phyloP scores from a whole-genome alignment of 768 basidiomycete genomes.

The Clavulina sp. region DNA sequence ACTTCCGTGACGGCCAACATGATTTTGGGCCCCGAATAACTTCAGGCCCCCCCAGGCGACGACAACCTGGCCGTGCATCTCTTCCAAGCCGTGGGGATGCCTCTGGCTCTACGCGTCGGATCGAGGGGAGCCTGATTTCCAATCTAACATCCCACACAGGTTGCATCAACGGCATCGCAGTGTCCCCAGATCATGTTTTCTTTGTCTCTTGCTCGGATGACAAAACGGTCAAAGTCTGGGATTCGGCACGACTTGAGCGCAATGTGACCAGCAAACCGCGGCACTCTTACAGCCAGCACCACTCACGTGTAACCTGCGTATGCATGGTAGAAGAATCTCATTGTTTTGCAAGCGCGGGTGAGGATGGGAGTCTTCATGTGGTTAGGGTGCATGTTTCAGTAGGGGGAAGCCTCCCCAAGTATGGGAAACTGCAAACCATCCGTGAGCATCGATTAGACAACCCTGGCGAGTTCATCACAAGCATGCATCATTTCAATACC shows the following conservation, averaged over 20 bases:
- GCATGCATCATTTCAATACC: slow-evolving; percentile 64
- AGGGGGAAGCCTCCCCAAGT: slow-evolving; percentile 60
- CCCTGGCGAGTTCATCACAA: slow-evolving; percentile 44
- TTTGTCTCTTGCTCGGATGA: slow-evolving; percentile 33
- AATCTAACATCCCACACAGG: slow-evolving; percentile 74
- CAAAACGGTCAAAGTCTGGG: slow-evolving; percentile 27
- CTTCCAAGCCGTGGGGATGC: slow-evolving; percentile 48
- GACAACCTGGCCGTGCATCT: slow-evolving; percentile 51
- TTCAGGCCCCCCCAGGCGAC: slow-evolving; percentile 61
- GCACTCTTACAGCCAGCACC: slow-evolving; percentile 26
- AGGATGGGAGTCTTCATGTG: slow-evolving; percentile 25
- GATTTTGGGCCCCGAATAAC: slow-evolving; percentile 86
- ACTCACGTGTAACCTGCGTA: slow-evolving; percentile 47
- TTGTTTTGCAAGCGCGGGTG: slow-evolving; percentile 50
- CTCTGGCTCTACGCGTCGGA: slow-evolving; percentile 25
- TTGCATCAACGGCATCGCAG: slow-evolving; percentile 59
- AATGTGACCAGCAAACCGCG: slow-evolving; percentile 71
- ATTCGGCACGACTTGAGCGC: slow-evolving; percentile 71
- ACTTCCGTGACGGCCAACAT: slow-evolving; percentile 57
- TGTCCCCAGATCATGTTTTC: slow-evolving; percentile 87
- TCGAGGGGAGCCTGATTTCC: slow-evolving; percentile 67
- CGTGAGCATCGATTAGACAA: slow-evolving; percentile 62
- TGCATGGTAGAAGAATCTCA: slow-evolving; percentile 75
- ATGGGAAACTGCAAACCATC: slow-evolving; percentile 60
- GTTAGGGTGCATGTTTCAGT: slow-evolving; percentile 64